These are phyloP conservation scores for Clonostachys byssicola DNA, from an alignment of 2,329 filamentous ascomycete species.

Conservation along the genomic window DNA sequence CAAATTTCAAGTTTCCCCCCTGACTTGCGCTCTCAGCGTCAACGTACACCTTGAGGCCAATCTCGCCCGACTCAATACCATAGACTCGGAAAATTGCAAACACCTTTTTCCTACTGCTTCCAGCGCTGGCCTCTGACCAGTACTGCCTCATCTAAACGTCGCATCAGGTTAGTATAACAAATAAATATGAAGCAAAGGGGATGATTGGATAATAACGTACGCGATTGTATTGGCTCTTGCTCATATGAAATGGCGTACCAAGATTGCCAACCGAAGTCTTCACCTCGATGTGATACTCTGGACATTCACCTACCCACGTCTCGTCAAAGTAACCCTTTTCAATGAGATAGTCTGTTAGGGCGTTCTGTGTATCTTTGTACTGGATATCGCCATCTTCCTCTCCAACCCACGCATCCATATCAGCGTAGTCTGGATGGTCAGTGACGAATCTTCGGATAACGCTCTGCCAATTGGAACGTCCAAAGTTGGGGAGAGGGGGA, in stretches of 20 bases:
- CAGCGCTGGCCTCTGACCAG: no score
- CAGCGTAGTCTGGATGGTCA: constrained; percentile 29
- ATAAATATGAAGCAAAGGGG: no score
- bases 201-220: constrained; percentile 16
- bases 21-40: constrained; percentile 23
- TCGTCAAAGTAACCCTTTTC: constrained; percentile 20
- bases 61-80: constrained; percentile 19
- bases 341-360: constrained; percentile 25
- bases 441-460: constrained; percentile 34
- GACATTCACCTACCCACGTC: constrained; percentile 17
- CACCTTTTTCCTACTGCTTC: constrained; percentile 9
- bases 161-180: no score
- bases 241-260: constrained; percentile 39
- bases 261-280: constrained; percentile 36
- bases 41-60: constrained; percentile 28
- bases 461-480: constrained; percentile 38
- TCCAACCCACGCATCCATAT: constrained; percentile 31
- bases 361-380: constrained; percentile 30
- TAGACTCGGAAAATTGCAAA: constrained; percentile 36
- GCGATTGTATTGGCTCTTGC: constrained; percentile 33
- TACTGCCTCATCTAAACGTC: background rate
- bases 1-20: constrained; percentile 12
- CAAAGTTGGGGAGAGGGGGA: constrained; percentile 24
- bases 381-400: constrained; percentile 41
- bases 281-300: constrained; percentile 44